These are phyloP conservation scores for Teunomyces cretensis DNA, from an alignment of 805 yeast genomes.

Conservation along the genomic window DNA sequence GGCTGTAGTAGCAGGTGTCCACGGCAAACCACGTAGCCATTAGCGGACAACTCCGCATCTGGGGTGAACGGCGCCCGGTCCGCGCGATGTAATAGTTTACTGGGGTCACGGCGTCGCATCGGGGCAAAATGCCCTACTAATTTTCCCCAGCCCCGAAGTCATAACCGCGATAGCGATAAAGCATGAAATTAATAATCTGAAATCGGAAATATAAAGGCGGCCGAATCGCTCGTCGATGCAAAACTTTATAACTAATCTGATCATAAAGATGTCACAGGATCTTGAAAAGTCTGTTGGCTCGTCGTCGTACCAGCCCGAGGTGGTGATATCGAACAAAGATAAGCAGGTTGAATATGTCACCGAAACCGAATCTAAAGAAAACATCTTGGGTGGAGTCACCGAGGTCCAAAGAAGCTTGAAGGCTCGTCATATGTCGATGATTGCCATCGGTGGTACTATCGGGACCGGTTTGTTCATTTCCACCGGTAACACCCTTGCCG, in stretches of 20 bases:
- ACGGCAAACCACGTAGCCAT: too few species aligned
- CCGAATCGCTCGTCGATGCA: background rate
- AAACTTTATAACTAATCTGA: too few species aligned
- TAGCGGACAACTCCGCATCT: too few species aligned
- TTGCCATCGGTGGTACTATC: slow-evolving; percentile 77
- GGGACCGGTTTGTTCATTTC: slow-evolving; percentile 79
- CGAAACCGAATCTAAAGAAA: slow-evolving; percentile 13
- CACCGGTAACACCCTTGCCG: slow-evolving; percentile 50
- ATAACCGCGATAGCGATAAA: background rate
- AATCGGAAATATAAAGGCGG: background rate
- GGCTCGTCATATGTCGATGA: slow-evolving; percentile 70
- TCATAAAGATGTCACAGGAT: slow-evolving; percentile 9
- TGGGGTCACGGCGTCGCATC: background rate
- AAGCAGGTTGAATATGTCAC: slow-evolving; percentile 19
- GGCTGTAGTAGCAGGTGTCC: too few species aligned
- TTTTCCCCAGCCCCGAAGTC: background rate
- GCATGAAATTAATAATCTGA: background rate
- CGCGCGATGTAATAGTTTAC: too few species aligned
- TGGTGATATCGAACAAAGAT: slow-evolving; percentile 8
- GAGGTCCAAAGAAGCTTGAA: slow-evolving; percentile 60
- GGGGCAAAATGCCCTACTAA: background rate
- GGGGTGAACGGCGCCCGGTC: background rate
- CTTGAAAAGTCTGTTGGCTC: slow-evolving; percentile 14
- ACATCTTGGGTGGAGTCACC: slow-evolving; percentile 1
- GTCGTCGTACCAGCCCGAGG: slow-evolving; percentile 5